Evolutionary conservation across 106 monocot species (phyloP), one percentile per base, ranked within the genome.

Genomic region (Acorus calamus): DNA sequence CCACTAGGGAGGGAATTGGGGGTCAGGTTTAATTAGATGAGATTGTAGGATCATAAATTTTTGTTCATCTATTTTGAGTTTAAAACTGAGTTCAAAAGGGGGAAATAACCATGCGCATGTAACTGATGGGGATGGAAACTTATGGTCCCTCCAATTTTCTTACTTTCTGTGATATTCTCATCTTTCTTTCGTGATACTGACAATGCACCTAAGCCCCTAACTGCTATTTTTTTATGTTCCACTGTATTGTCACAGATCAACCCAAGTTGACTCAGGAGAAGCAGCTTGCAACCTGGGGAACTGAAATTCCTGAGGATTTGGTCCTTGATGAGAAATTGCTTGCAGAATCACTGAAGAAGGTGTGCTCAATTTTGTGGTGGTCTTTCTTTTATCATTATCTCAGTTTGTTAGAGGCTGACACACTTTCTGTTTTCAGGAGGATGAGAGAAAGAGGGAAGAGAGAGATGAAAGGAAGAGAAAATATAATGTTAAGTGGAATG

Each of bases 381-480:
- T 28, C 14, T 8, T 66, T 46, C 11, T 44, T 13, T 44, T 52
- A 28, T 28, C 28, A 28, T 28, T 28, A 28, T 28, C 28, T 28
- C 28, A 28, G 28, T 28, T 28, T 28, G 6, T 57, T 64, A 12
- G 52, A 66, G 59, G 42, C 63, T 76, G 7, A 71, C 11, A 4
- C 12, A 57, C 14, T 57, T n/a, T 5, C 11, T 2, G 11, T 67
- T 67, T 9, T 55, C 66, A 92, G 89, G 94, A 94, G 82, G 89
- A 86, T 50, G 72, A 71, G 53, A 87, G 82, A 73, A 94, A 69
- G 78, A 94, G 77, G 69, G 94, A 84, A 69, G 89, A 90, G 60
- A 89, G 53, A 47, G 94, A 94, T 67, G 94, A 94, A 69, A 84
- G 89, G 47, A 94, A 94, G 77, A 52, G 94, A 47, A 90, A 90